Base-by-base conservation (phyloP, 2,329 filamentous ascomycete genomes). In the Ceratocystis lukuohia region DNA sequence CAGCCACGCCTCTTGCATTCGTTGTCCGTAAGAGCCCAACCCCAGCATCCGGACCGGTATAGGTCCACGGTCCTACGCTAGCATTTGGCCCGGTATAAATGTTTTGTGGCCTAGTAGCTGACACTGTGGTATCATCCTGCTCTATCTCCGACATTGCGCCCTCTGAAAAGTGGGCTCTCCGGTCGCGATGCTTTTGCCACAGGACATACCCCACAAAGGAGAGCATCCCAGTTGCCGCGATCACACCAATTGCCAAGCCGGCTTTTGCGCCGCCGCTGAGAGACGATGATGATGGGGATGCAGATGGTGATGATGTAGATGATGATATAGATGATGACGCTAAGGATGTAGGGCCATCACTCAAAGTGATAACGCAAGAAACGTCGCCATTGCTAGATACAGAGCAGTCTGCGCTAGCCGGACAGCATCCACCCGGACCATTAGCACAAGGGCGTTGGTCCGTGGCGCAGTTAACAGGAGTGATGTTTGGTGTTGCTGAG, bases 171-270 rank as follows among this genome's bases (percentile, higher is more conserved):
- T 59, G 67, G 57, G 61, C 65, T 25, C 69, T 67, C 61, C 72
- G 70, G 57, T 71, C 70, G 33, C 71, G 71, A n/a, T 77, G 75
- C 6, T 76, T 71, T 28, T 75, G 76, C 37, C 74, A 72, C 33
- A 82, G 66, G 67, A 78, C 82, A 20, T 64, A 67, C 3, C 59
- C 20, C 0, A 57, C 64, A 8, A 66, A 65, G 0, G 77, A 75
- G 17, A 78, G 68, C 2, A 71, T 71, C 2, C 76, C 80, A 46
- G 82, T 73, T 33, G 74, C 79, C 0, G 81, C 71, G 1, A 80
- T 76, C 2, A 80, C 77, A 20, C 81, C 83, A 0, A 80, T 75
- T 5, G 79, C 82, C n/a, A 86, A 80, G 1, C 83, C 83, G 0
- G 80, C 82, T 70, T 80, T 83, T 1, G 81, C 82, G 0, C 79